These are phyloP conservation scores for Rutstroemia sp. DNA, from an alignment of 2,329 filamentous ascomycete species.

Conservation along the genomic window DNA sequence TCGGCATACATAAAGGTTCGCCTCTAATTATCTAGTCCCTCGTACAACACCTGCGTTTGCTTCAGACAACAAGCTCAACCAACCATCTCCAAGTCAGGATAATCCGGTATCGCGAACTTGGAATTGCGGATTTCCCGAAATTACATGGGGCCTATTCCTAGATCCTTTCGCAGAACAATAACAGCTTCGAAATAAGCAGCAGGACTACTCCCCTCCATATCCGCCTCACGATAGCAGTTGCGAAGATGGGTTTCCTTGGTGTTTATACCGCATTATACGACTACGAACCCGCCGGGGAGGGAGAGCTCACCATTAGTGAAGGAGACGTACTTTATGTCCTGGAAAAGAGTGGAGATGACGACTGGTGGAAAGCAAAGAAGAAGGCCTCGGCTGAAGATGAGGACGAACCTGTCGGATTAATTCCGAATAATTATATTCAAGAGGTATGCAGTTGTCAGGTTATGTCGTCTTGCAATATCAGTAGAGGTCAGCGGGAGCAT, in stretches of 20 bases:
- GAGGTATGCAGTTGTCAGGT: slow-evolving; percentile 54
- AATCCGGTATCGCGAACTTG: slow-evolving; percentile 12
- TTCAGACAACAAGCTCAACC: background rate
- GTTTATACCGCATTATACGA: slow-evolving; percentile 90
- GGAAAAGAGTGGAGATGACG: slow-evolving; percentile 60
- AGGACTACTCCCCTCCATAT: slow-evolving; percentile 10
- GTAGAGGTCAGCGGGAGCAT: background rate
- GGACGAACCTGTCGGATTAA: slow-evolving; percentile 35
- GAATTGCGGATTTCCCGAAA: slow-evolving; percentile 14
- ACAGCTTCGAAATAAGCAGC: slow-evolving; percentile 16
- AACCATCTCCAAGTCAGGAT: background rate
- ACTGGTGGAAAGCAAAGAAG: slow-evolving; percentile 66
- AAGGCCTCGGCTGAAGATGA: slow-evolving; percentile 34
- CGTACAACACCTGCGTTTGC: background rate
- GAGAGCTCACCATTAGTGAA: slow-evolving; percentile 77
- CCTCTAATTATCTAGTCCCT: slow-evolving; percentile 9
- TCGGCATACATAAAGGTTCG: background rate
- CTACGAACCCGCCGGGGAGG: slow-evolving; percentile 79
- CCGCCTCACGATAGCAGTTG: slow-evolving; percentile 5
- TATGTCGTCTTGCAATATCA: background rate
- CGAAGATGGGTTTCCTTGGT: slow-evolving; percentile 78
- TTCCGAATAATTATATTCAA: slow-evolving; percentile 93
- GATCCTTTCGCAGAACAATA: slow-evolving; percentile 21
- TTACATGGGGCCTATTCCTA: slow-evolving; percentile 22
- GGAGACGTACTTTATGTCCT: slow-evolving; percentile 83